Base-by-base conservation (phyloP, 371 early-diverging fungal species). In the Mucor irregularis region DNA sequence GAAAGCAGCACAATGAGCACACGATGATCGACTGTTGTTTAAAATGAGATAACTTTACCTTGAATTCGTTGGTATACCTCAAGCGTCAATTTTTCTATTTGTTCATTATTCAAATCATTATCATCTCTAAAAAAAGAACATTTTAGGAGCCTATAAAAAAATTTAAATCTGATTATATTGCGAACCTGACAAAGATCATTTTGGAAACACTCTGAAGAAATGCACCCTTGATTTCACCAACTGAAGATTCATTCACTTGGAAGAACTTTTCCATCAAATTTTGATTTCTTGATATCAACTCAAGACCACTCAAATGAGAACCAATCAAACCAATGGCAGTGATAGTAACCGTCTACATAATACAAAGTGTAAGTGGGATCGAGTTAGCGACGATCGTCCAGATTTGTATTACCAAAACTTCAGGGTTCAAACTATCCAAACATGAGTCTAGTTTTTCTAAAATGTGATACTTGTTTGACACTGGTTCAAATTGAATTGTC, bases 341-440 rank as follows among this genome's bases (percentile, higher is more conserved):
- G 24, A 78, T 58, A 8, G 70, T 61, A 3, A 61, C 67, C 17
- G 53, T 66, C 81, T 80, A 54, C 8, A 16, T 19, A 39, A 16
- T n/a, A 37, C 37, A 37, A n/a, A 6, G 10, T 42, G 55, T n/a
- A 35, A 49, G 9, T 25, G 24, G 6, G 10, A 34, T 25, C 47
- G n/a, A n/a, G n/a, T n/a, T n/a, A n/a, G n/a, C n/a, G n/a, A n/a
- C n/a, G n/a, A n/a, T n/a, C n/a, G n/a, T n/a, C n/a, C n/a, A n/a
- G n/a, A n/a, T n/a, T n/a, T n/a, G n/a, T n/a, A n/a, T 62, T 71
- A 76, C 79, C 71, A 67, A 40, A 38, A 69, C 57, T 49, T 79
- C 73, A 16, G 56, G 47, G 28, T 66, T 67, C 4, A 46, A 29
- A 38, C 61, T 68, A 8, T 69, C 65, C 14, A 80, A 51, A 42